phyloP scores from a whole-genome alignment of 176 grass and related monocot genomes.

The Tillandsia fasciculata region DNA sequence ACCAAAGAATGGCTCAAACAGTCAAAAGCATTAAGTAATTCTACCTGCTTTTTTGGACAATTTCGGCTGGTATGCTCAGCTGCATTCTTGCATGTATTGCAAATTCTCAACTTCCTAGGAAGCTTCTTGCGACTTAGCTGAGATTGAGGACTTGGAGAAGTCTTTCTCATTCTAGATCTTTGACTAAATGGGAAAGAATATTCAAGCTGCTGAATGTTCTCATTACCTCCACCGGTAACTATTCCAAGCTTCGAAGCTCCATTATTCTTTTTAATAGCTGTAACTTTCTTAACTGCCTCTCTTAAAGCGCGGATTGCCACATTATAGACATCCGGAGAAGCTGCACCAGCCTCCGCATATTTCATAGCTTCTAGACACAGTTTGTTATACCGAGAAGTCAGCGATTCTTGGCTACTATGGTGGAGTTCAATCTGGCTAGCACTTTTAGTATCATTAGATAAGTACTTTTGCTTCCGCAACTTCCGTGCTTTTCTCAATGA shows the following conservation, averaged over 20 bases:
- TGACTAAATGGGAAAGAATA: not conserved
- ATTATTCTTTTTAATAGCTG: slow-evolving; percentile 19
- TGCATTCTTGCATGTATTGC: not conserved
- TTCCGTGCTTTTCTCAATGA: slow-evolving; percentile 13
- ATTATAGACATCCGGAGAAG: slow-evolving; percentile 21
- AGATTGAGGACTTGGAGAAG: not conserved
- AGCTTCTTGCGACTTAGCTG: not conserved
- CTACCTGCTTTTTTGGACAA: slow-evolving; percentile 10
- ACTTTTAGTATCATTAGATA: slow-evolving; percentile 3
- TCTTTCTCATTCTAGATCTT: not conserved
- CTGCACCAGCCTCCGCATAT: slow-evolving; percentile 22
- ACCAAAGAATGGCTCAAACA: not conserved
- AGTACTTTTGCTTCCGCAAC: slow-evolving; percentile 1
- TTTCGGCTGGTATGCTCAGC: not conserved
- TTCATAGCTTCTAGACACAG: slow-evolving; percentile 21
- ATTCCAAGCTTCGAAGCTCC: slow-evolving; percentile 5
- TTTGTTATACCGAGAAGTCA: slow-evolving; percentile 12
- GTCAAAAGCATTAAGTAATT: not conserved
- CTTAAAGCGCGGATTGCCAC: slow-evolving; percentile 16
- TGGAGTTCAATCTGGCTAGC: slow-evolving; percentile 5
- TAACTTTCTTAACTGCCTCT: slow-evolving; percentile 20
- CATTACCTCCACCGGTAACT: not conserved
- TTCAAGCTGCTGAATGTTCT: slow-evolving; percentile 2
- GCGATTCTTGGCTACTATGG: slow-evolving; percentile 6
- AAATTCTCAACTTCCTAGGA: slow-evolving; percentile 8